Percentiles rank a stretch among this genome's conserved stretches.
These are phyloP conservation scores for Globisporangium alternatum DNA, from an alignment of 352 stramenopile species.

Conservation along the genomic window DNA sequence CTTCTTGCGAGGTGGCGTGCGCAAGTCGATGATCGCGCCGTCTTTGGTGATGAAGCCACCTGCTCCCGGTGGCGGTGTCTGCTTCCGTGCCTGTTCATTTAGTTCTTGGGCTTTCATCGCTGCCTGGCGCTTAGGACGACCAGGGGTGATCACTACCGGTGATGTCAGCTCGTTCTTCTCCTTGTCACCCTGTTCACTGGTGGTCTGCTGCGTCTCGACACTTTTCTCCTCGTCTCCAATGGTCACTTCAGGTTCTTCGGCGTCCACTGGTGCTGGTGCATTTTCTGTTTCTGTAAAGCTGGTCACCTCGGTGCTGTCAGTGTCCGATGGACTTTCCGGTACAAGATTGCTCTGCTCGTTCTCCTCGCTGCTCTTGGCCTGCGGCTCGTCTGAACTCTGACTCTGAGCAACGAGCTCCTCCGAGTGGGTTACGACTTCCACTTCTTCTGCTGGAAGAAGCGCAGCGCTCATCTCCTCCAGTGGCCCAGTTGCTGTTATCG, in stretches of 20 bases:
- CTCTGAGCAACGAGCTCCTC: neutral
- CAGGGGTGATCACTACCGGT: slow-evolving; percentile 23
- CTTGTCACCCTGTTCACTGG: neutral
- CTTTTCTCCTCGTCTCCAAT: neutral
- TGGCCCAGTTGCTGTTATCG: neutral
- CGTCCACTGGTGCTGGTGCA: neutral
- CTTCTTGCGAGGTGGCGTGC: slow-evolving; percentile 13
- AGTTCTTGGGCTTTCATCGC: slow-evolving; percentile 41
- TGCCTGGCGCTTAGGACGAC: slow-evolving; percentile 53
- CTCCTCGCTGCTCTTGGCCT: neutral
- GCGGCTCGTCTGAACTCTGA: neutral
- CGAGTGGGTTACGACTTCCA: neutral
- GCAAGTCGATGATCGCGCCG: slow-evolving; percentile 8
- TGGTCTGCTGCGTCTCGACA: neutral
- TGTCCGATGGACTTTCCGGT: neutral
- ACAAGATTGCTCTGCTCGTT: neutral
- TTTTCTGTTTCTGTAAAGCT: neutral
- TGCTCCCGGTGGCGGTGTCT: neutral
- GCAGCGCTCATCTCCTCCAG: neutral
- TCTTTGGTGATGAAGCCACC: slow-evolving; percentile 6
- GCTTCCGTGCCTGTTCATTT: slow-evolving; percentile 12
- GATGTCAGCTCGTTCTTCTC: neutral
- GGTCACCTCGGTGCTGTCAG: neutral
- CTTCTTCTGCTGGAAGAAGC: neutral
- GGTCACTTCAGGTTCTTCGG: neutral